Percentiles rank a stretch among this genome's conserved stretches.
Evolutionary conservation across 257 asterid genomes (phyloP).

Genomic region (Solanum piurae): DNA sequence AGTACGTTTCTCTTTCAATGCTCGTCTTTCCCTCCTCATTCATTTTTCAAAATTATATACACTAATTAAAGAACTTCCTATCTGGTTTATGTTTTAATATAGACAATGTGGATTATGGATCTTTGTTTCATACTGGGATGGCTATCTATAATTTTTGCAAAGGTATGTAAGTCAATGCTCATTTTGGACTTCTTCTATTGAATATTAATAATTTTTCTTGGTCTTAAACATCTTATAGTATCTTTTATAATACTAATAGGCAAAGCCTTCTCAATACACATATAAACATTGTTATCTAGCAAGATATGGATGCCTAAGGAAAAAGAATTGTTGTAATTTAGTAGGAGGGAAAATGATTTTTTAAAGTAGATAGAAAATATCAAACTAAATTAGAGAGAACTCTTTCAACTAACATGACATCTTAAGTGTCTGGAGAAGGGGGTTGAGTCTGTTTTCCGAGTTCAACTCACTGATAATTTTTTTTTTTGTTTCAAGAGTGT

Average conservation of each 20-base stretch:
- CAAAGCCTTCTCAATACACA: not conserved
- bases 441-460: not conserved
- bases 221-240: not conserved
- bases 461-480: not conserved
- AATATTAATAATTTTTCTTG: not conserved
- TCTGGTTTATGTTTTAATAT: not conserved
- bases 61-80: not conserved
- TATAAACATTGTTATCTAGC: not conserved
- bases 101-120: conserved; percentile 13
- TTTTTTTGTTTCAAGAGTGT: not conserved
- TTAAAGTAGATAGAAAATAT: not conserved
- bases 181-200: not conserved
- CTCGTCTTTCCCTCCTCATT: not conserved
- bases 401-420: not conserved
- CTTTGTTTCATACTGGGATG: conserved; percentile 9
- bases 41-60: not conserved
- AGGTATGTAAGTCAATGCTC: conserved; percentile 1
- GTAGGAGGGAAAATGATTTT: not conserved
- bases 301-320: not conserved
- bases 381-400: not conserved
- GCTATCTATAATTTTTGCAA: conserved; percentile 14
- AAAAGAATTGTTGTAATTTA: not conserved
- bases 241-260: not conserved
- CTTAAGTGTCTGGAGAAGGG: not conserved
- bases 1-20: conserved; percentile 2